Percentiles rank a stretch among this genome's conserved stretches.
Evolutionary conservation across 805 yeast genomes (phyloP).

Genomic region (Wickerhamomyces alni): DNA sequence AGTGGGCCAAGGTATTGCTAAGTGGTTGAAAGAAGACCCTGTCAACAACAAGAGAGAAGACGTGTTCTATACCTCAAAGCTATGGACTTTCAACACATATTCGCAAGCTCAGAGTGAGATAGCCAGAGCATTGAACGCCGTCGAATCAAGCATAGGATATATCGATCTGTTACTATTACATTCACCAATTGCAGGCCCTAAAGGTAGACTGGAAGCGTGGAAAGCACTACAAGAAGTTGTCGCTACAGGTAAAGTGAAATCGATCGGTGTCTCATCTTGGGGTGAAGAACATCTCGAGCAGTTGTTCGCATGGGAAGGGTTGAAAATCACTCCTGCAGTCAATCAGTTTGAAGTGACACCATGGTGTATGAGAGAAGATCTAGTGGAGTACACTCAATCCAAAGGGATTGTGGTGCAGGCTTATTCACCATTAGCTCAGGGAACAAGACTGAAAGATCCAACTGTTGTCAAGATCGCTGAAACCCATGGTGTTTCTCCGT

Average conservation of each 20-base stretch:
- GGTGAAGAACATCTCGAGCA: constrained; percentile 60
- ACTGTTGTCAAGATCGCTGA: constrained; percentile 36
- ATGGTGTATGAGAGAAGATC: constrained; percentile 36
- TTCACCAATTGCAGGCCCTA: constrained; percentile 50
- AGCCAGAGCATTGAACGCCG: constrained; percentile 44
- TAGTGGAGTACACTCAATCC: constrained; percentile 37
- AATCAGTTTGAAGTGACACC: constrained; percentile 65
- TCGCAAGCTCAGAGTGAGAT: constrained; percentile 52
- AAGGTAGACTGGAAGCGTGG: constrained; percentile 60
- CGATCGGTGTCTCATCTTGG: constrained; percentile 77
- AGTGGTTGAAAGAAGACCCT: constrained; percentile 43
- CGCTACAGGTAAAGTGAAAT: constrained; percentile 49
- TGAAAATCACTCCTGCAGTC: constrained; percentile 57
- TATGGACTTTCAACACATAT: constrained; percentile 53
- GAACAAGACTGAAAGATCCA: constrained; percentile 38
- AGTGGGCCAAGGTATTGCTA: constrained; percentile 51
- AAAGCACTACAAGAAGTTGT: constrained; percentile 73
- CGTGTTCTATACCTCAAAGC: constrained; percentile 61
- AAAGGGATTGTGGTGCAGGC: constrained; percentile 52
- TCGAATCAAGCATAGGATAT: constrained; percentile 47
- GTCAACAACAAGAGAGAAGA: constrained; percentile 40
- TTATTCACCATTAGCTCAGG: constrained; percentile 60
- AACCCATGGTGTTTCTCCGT: constrained; percentile 35
- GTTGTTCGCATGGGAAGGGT: constrained; percentile 52
- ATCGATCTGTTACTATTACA: constrained; percentile 70